A percentile compares a stretch with the other conserved stretches of the same genome.
Conservation (phyloP, 495 filamentous ascomycete species). For the Aspergillus kassunensis region DNA sequence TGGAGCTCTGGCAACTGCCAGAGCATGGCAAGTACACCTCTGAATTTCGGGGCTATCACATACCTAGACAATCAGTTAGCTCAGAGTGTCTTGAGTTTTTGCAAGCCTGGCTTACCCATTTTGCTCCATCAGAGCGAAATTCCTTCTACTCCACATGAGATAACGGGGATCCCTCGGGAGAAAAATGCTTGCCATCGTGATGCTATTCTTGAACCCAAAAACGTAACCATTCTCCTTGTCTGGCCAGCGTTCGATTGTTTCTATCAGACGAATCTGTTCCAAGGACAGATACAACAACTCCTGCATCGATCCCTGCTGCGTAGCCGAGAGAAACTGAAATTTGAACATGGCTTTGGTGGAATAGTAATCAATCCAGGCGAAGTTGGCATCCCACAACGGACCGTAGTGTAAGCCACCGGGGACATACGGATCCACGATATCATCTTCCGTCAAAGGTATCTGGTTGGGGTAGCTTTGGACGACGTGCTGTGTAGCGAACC, state of each 20-base stretch:
- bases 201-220: conserved; percentile 68
- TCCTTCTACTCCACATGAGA: conserved; percentile 78
- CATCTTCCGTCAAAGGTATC: conserved; percentile 50
- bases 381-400: conserved; percentile 68
- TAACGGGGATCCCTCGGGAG: conserved; percentile 67
- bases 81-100: not conserved
- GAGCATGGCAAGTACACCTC: conserved; percentile 64
- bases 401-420: conserved; percentile 63
- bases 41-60: conserved; percentile 71
- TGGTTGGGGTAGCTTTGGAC: conserved; percentile 55
- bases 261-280: conserved; percentile 69
- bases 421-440: conserved; percentile 69
- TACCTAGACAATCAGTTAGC: conserved; percentile 52
- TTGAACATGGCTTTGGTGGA: conserved; percentile 76
- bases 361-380: conserved; percentile 71
- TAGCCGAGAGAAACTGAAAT: conserved; percentile 58
- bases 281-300: conserved; percentile 60
- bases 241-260: conserved; percentile 71
- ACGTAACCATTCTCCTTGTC: conserved; percentile 63
- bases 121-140: conserved; percentile 73
- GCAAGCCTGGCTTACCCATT: conserved; percentile 62
- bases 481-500: conserved; percentile 53
- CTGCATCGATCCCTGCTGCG: conserved; percentile 44
- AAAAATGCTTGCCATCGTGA: conserved; percentile 75
- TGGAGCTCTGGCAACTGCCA: conserved; percentile 65